Evolutionary conservation across 1,284 basidiomycete species (phyloP).

Genomic region (Afroboletus lepidellus): DNA sequence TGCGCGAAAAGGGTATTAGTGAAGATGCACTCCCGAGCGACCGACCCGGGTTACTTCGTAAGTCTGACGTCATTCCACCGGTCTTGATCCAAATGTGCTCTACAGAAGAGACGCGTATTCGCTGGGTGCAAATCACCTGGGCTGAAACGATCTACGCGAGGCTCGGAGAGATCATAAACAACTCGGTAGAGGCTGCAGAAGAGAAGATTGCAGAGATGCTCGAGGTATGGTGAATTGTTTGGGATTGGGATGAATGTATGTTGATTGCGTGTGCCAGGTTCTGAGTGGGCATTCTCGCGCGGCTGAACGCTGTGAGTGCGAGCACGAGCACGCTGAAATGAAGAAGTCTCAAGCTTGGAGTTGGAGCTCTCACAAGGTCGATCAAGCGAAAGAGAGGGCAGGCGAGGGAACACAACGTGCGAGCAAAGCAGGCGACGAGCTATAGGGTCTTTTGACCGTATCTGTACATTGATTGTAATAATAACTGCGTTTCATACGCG

Average conservation of each 20-base stretch:
- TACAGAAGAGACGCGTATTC: slow-evolving; percentile 73
- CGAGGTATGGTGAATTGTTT: slow-evolving; percentile 24
- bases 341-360: slow-evolving; percentile 19
- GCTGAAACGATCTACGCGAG: slow-evolving; percentile 57
- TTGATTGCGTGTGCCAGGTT: slow-evolving; percentile 24
- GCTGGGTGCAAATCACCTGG: slow-evolving; percentile 64
- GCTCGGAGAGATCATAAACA: slow-evolving; percentile 61
- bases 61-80: slow-evolving; percentile 24
- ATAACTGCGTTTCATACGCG: background rate
- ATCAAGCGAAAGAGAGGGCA: slow-evolving; percentile 30
- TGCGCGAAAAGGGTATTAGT: slow-evolving; percentile 69
- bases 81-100: slow-evolving; percentile 1
- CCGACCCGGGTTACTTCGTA: slow-evolving; percentile 72
- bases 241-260: background rate
- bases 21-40: slow-evolving; percentile 63
- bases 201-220: slow-evolving; percentile 54
- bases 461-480: background rate
- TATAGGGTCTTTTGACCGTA: slow-evolving; percentile 3
- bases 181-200: slow-evolving; percentile 65
- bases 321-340: slow-evolving; percentile 13
- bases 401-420: slow-evolving; percentile 20
- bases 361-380: slow-evolving; percentile 28
- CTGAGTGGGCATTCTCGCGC: slow-evolving; percentile 32
- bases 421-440: slow-evolving; percentile 21
- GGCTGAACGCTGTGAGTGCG: slow-evolving; percentile 13